These are phyloP conservation scores for Brassica nigra DNA, from an alignment of 345 rosid species.

Conservation along the genomic window DNA sequence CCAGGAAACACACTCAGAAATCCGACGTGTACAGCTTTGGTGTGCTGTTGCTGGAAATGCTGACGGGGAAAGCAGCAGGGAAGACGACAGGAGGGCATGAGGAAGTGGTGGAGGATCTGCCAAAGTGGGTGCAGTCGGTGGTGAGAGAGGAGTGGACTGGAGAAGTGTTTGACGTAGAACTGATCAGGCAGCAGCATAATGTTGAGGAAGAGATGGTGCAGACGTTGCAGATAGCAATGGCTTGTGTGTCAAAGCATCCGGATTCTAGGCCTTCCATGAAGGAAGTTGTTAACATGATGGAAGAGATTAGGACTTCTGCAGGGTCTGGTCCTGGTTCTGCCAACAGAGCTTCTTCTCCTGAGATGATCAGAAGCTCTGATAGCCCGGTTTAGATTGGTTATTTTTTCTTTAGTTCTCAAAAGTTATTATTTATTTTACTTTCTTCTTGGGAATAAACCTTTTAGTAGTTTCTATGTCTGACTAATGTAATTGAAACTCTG, in stretches of 20 bases:
- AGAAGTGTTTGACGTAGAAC: constrained; percentile 84
- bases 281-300: constrained; percentile 80
- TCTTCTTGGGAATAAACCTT: constrained; percentile 15
- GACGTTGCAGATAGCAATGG: constrained; percentile 92
- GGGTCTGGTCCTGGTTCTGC: constrained; percentile 49
- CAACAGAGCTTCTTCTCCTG: constrained; percentile 59
- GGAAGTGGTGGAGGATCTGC: constrained; percentile 77
- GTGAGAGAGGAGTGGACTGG: constrained; percentile 95
- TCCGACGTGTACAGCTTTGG: constrained; percentile 88
- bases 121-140: constrained; percentile 88
- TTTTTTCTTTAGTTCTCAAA: background rate
- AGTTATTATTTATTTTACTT: constrained; percentile 26
- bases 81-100: constrained; percentile 54
- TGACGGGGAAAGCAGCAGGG: constrained; percentile 71
- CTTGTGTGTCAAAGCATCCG: constrained; percentile 68
- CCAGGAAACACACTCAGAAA: constrained; percentile 58
- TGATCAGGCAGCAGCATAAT: constrained; percentile 56
- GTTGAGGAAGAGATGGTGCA: constrained; percentile 91
- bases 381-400: constrained; percentile 36
- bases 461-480: constrained; percentile 22
- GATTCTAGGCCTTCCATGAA: constrained; percentile 77
- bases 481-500: constrained; percentile 29
- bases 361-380: constrained; percentile 44
- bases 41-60: constrained; percentile 78
- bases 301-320: constrained; percentile 57